These are phyloP conservation scores for Coix lacrymajobi DNA, from an alignment of 176 grass and related monocot genomes.

Conservation along the genomic window DNA sequence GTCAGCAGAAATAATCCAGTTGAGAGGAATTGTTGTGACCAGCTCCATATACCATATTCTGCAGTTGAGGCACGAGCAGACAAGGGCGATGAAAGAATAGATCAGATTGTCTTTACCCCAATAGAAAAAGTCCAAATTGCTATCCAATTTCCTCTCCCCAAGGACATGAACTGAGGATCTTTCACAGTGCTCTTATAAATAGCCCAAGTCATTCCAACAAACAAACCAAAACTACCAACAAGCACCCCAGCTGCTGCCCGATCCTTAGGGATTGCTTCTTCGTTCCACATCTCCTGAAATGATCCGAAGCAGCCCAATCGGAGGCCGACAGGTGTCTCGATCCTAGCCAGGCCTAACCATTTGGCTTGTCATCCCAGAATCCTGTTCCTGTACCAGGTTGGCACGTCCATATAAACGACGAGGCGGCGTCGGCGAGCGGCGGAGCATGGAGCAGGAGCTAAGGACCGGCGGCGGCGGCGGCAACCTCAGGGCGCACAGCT, in stretches of 20 bases:
- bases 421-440: background rate
- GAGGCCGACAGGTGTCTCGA: background rate
- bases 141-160: constrained; percentile 2
- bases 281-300: background rate
- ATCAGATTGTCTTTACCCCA: constrained; percentile 7
- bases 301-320: background rate
- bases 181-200: constrained; percentile 16
- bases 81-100: constrained; percentile 20
- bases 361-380: background rate
- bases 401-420: background rate
- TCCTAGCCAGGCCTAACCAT: background rate
- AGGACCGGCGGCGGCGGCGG: background rate
- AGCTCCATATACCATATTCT: background rate
- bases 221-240: constrained; percentile 40
- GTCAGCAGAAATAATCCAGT: background rate
- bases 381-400: background rate
- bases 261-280: background rate
- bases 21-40: background rate
- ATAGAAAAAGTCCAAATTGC: constrained; percentile 31
- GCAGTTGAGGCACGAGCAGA: constrained; percentile 14
- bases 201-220: constrained; percentile 26
- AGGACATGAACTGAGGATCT: constrained; percentile 23
- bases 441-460: constrained; percentile 23
- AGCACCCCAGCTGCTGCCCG: background rate
- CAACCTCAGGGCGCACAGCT: constrained; percentile 15